These are phyloP conservation scores for Stenocarpella maydis DNA, from an alignment of 2,329 filamentous ascomycete species.

Conservation along the genomic window DNA sequence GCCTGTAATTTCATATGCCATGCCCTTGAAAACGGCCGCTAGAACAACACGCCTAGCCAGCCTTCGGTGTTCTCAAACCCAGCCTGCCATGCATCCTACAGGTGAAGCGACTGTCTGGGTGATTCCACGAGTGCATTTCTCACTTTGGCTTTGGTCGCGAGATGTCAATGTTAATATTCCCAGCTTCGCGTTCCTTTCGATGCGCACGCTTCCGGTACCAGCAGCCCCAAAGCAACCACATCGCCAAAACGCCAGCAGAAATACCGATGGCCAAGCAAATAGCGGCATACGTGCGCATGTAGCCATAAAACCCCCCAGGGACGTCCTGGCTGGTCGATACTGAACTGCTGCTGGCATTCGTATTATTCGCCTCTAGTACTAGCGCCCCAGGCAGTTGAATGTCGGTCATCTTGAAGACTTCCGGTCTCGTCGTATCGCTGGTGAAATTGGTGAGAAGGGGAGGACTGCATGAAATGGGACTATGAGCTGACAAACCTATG, in stretches of 20 bases:
- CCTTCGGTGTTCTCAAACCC: background rate
- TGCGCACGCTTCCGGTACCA: background rate
- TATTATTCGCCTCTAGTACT: background rate
- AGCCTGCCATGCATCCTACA: background rate
- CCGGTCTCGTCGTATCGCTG: background rate
- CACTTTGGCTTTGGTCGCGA: background rate
- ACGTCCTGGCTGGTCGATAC: accelerated
- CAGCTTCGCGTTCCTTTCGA: background rate
- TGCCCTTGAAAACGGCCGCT: no score
- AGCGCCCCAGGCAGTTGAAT: accelerated
- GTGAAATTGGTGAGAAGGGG: background rate
- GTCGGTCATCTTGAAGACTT: background rate
- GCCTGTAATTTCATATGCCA: no score
- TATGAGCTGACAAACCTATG: no score
- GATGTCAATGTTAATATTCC: background rate
- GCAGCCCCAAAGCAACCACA: background rate
- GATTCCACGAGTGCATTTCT: accelerated
- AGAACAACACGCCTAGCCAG: background rate
- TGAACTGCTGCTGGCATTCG: background rate
- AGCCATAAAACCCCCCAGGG: background rate
- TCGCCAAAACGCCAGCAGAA: background rate
- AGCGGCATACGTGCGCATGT: background rate
- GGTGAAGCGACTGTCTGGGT: background rate
- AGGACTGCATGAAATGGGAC: accelerated
- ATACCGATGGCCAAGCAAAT: background rate